phyloP scores from a whole-genome alignment of 495 filamentous ascomycete species.

The Tuber umbilicatum region DNA sequence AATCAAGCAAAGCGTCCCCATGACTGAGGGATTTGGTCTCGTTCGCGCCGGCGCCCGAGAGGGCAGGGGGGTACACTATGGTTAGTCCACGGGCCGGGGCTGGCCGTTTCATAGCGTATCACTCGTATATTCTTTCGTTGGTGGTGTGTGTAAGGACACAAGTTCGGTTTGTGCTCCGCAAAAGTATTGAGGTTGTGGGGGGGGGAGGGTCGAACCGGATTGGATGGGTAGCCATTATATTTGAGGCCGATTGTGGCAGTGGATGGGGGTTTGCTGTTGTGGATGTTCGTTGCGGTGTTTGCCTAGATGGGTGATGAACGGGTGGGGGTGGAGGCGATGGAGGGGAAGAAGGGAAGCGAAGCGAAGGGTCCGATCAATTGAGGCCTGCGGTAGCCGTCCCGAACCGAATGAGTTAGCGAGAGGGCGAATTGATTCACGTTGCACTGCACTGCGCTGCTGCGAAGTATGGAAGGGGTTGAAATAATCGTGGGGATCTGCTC shows the following conservation, averaged over 20 bases:
- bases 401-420: neutral
- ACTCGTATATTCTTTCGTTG: neutral
- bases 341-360: neutral
- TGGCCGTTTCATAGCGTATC: neutral
- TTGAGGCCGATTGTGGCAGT: neutral
- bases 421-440: neutral
- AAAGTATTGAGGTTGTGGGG: neutral
- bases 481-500: neutral
- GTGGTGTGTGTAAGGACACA: neutral
- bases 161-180: neutral
- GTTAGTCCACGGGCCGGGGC: neutral
- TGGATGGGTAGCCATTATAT: neutral
- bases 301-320: neutral
- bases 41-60: neutral
- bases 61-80: neutral
- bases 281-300: neutral
- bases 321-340: neutral
- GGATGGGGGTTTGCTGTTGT: neutral
- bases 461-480: neutral
- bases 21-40: constrained; percentile 1
- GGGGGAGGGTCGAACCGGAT: neutral
- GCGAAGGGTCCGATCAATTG: neutral
- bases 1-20: neutral
- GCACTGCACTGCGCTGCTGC: neutral
- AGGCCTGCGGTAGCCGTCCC: neutral